Percentiles rank a stretch among this genome's conserved stretches.
phyloP scores from a whole-genome alignment of 441 rosid species.

The Brassica balearica region DNA sequence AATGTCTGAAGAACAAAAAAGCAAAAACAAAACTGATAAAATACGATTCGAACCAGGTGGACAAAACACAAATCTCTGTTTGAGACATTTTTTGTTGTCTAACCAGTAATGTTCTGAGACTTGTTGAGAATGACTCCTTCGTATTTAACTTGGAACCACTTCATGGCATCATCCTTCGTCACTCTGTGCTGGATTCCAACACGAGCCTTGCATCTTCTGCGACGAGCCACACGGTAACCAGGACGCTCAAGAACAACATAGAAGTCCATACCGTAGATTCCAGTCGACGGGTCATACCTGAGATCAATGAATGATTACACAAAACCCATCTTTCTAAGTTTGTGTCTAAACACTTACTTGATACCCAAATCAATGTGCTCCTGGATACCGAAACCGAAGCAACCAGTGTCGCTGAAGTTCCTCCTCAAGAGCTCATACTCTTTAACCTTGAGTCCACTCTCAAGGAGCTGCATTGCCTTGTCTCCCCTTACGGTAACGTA shows the following conservation, averaged over 20 bases:
- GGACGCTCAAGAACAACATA: slow-evolving; percentile 86
- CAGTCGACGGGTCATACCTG: slow-evolving; percentile 94
- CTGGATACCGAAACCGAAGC: slow-evolving; percentile 89
- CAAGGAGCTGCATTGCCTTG: slow-evolving; percentile 75
- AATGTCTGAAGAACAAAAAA: not conserved
- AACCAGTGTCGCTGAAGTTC: slow-evolving; percentile 89
- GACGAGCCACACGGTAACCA: slow-evolving; percentile 84
- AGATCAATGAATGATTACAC: not conserved
- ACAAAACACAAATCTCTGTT: not conserved
- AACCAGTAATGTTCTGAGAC: slow-evolving; percentile 61
- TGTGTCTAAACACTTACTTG: slow-evolving; percentile 44
- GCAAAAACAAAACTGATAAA: slow-evolving; percentile 32
- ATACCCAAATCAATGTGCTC: slow-evolving; percentile 93
- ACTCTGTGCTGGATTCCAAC: slow-evolving; percentile 92
- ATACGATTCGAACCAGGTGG: not conserved
- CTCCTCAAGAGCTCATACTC: slow-evolving; percentile 79
- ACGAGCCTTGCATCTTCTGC: slow-evolving; percentile 83
- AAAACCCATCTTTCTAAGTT: not conserved
- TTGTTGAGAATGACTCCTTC: slow-evolving; percentile 95
- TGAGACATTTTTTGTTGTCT: not conserved
- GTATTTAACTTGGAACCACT: slow-evolving; percentile 91
- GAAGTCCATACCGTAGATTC: slow-evolving; percentile 94
- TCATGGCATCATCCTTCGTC: slow-evolving; percentile 91
- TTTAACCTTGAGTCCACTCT: slow-evolving; percentile 81
- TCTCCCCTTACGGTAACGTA: slow-evolving; percentile 76